Evolutionary conservation across 768 basidiomycete species (phyloP).

Genomic region (Hortiboletus flavorubellus): DNA sequence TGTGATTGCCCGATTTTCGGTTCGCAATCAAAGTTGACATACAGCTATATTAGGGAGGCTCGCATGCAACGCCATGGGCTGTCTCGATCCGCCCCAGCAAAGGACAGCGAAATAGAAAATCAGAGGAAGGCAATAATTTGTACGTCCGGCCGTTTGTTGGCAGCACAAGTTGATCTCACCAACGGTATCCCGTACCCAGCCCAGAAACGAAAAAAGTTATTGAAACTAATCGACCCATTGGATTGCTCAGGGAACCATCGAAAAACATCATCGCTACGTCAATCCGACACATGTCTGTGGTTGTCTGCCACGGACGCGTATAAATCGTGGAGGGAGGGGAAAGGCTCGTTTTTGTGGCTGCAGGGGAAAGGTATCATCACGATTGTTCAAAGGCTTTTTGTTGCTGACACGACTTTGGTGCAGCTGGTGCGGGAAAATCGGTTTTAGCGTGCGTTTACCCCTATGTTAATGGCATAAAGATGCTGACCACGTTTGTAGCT

Average conservation of each 20-base stretch:
- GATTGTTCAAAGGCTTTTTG: not conserved
- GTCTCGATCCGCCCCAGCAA: not conserved
- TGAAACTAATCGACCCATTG: not conserved
- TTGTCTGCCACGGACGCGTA: not conserved
- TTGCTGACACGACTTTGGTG: not conserved
- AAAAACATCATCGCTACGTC: not conserved
- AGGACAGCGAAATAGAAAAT: not conserved
- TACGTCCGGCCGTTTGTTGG: not conserved
- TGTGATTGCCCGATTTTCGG: too few relatives aligned
- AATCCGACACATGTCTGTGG: slow-evolving; percentile 12
- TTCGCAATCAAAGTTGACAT: not conserved
- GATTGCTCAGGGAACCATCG: not conserved
- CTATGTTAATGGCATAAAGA: not conserved
- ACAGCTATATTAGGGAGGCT: not conserved
- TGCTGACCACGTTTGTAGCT: not conserved
- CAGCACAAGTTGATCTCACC: not conserved
- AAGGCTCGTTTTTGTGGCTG: slow-evolving; percentile 9
- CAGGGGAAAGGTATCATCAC: slow-evolving; percentile 9
- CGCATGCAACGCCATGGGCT: not conserved
- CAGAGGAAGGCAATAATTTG: not conserved
- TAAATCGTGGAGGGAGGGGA: slow-evolving; percentile 1
- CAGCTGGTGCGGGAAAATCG: not conserved
- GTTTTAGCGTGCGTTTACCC: not conserved
- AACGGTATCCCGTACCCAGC: not conserved
- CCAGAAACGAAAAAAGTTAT: not conserved